phyloP scores from a whole-genome alignment of 495 filamentous ascomycete species.

The Xylaria palmicola region DNA sequence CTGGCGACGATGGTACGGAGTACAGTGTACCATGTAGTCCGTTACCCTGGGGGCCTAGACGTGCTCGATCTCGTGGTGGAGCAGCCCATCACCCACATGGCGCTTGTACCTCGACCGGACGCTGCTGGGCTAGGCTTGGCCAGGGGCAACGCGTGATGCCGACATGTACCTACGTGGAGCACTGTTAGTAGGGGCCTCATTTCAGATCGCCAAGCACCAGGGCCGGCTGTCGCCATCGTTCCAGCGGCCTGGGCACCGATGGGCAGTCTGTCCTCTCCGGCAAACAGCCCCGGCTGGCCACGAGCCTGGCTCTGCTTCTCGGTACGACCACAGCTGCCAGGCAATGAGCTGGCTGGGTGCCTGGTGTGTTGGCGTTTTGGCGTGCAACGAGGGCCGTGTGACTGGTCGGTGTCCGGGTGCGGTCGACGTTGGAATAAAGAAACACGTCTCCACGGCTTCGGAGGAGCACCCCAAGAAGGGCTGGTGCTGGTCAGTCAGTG shows the following conservation, averaged over 20 bases:
- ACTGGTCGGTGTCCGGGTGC: slow-evolving; percentile 2
- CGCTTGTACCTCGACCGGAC: too few species aligned
- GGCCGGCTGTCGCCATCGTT: background rate
- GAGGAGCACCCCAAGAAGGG: background rate
- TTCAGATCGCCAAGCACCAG: background rate
- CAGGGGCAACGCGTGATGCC: background rate
- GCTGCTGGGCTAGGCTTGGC: background rate
- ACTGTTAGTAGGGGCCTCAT: background rate
- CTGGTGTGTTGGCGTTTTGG: too few species aligned
- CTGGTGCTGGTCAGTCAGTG: too few species aligned
- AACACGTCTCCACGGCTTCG: background rate
- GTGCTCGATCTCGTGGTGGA: background rate
- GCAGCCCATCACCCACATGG: background rate
- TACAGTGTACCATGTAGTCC: too few species aligned
- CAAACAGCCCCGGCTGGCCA: background rate
- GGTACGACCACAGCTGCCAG: background rate
- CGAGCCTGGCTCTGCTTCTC: background rate
- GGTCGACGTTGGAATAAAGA: slow-evolving; percentile 11
- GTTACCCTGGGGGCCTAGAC: too few species aligned
- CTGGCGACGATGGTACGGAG: too few species aligned
- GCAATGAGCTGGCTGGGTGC: too few species aligned
- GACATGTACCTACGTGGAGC: background rate
- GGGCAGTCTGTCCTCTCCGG: background rate
- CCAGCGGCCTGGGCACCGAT: background rate
- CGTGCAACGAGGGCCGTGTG: slow-evolving; percentile 3